These are phyloP conservation scores for Sarocladium brachiariae DNA, from an alignment of 2,329 filamentous ascomycete genomes.

Conservation along the genomic window DNA sequence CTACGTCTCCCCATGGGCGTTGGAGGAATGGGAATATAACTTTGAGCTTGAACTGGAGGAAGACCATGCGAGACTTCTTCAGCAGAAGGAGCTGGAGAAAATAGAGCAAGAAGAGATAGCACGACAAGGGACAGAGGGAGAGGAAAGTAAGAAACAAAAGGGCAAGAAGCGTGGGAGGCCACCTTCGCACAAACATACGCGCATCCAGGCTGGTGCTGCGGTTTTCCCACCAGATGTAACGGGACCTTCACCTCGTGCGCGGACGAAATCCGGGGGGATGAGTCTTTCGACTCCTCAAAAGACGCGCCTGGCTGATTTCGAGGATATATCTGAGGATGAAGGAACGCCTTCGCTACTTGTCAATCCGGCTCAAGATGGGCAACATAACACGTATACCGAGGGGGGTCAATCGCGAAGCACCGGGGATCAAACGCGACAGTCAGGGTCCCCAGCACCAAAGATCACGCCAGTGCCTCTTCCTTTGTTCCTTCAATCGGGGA, in stretches of 20 bases:
- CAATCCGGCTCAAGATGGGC: constrained; percentile 10
- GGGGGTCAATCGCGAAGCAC: neutral
- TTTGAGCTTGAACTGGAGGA: constrained; percentile 11
- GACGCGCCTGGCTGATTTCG: constrained; percentile 22
- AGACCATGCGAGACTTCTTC: constrained; percentile 19
- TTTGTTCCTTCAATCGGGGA: neutral
- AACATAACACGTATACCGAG: constrained; percentile 2
- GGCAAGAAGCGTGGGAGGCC: constrained; percentile 21
- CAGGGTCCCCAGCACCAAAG: neutral
- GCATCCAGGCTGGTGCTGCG: constrained; percentile 25
- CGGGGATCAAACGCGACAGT: constrained; percentile 8
- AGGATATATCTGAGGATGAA: constrained; percentile 20
- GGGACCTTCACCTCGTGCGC: constrained; percentile 10
- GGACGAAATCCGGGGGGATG: constrained; percentile 25
- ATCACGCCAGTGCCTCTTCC: neutral
- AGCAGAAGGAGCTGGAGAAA: constrained; percentile 17
- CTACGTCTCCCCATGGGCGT: constrained; percentile 48
- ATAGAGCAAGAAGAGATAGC: neutral
- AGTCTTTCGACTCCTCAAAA: constrained; percentile 31
- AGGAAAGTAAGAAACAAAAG: neutral
- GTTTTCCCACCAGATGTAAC: constrained; percentile 17
- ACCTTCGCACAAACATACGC: constrained; percentile 18
- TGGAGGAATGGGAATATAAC: constrained; percentile 51
- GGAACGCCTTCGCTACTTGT: constrained; percentile 20
- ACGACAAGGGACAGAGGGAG: neutral